Evolutionary conservation across 1,139 yeast genomes (phyloP).

Genomic region (Pneumocystis canis): DNA sequence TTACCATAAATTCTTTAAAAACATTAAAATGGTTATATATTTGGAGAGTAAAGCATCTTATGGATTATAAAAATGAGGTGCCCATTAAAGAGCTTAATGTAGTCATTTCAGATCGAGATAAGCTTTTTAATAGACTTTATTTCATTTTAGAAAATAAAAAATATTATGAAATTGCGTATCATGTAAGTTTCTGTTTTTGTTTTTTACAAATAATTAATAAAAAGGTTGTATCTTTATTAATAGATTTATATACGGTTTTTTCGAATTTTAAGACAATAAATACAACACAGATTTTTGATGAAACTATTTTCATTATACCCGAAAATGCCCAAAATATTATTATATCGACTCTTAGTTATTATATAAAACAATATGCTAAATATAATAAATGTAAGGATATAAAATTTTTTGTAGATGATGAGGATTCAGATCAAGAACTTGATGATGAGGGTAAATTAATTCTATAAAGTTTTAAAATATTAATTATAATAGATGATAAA

Average conservation of each 20-base stretch:
- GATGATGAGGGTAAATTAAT: slow-evolving; percentile 5
- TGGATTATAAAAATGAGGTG: background rate
- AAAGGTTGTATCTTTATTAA: background rate
- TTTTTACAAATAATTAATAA: background rate
- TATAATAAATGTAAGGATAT: slow-evolving; percentile 2
- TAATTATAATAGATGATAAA: background rate
- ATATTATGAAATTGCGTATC: background rate
- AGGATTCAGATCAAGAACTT: slow-evolving; percentile 6
- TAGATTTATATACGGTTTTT: background rate
- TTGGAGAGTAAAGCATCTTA: background rate
- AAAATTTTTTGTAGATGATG: slow-evolving; percentile 2
- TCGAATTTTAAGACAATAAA: background rate
- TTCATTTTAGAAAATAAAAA: background rate
- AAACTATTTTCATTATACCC: background rate
- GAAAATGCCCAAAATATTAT: background rate
- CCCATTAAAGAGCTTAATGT: background rate
- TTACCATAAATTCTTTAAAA: background rate
- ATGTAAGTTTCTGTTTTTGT: background rate
- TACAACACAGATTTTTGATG: background rate
- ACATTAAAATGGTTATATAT: background rate
- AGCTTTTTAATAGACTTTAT: background rate
- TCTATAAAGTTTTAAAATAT: background rate
- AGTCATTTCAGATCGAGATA: background rate
- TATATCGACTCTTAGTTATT: background rate
- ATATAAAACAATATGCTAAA: background rate